Evolutionary conservation across 2,329 filamentous ascomycete genomes (phyloP).

Genomic region (Pseudocercospora pini-densiflorae): DNA sequence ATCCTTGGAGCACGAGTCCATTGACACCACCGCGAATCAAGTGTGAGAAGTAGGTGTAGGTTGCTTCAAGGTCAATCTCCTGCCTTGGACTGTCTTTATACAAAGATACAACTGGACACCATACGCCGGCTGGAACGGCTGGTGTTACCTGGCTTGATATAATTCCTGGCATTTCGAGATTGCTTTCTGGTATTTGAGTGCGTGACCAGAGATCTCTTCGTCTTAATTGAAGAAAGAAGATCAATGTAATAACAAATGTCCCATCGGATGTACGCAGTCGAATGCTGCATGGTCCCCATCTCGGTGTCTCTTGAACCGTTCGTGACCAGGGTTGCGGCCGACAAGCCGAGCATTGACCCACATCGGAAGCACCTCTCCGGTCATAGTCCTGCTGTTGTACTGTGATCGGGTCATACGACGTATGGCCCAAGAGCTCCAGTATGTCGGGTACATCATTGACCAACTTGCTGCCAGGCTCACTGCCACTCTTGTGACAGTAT

Average conservation of each 20-base stretch:
- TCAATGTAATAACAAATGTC: background rate
- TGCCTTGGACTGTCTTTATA: constrained; percentile 50
- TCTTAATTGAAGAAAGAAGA: background rate
- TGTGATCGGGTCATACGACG: background rate
- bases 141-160: background rate
- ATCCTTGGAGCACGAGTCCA: constrained; percentile 54
- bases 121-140: constrained; percentile 50
- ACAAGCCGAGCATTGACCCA: background rate
- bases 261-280: background rate
- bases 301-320: constrained; percentile 1
- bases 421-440: too few relatives aligned
- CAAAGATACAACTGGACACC: constrained; percentile 54
- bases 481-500: background rate
- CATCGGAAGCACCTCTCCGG: background rate
- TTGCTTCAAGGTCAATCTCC: constrained; percentile 51
- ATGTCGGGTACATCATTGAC: too few relatives aligned
- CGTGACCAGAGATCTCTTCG: background rate
- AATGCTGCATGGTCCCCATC: background rate
- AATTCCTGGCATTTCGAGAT: constrained; percentile 10
- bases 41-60: constrained; percentile 49
- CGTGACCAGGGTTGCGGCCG: background rate
- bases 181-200: background rate
- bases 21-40: constrained; percentile 52
- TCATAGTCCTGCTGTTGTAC: background rate
- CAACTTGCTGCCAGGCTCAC: background rate